Conservation (phyloP, 805 yeast species). For the Zygosaccharomyces rouxii region DNA sequence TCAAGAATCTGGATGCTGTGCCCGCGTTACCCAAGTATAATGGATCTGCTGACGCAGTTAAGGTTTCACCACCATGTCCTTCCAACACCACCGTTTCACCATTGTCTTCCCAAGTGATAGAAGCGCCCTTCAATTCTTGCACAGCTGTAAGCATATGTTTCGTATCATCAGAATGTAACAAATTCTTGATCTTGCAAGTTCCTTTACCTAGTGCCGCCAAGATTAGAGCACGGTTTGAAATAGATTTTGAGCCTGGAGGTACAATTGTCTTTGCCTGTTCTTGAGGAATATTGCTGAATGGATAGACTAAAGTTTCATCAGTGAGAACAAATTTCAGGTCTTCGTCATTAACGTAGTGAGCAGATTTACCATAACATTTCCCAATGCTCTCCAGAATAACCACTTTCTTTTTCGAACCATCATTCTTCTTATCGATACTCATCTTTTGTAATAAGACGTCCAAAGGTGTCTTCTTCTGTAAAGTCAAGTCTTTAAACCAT, state of each 20-base stretch:
- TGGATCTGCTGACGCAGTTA: conserved; percentile 58
- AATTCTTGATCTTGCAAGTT: conserved; percentile 72
- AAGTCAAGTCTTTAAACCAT: conserved; percentile 62
- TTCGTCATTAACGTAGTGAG: conserved; percentile 76
- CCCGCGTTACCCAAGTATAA: conserved; percentile 96
- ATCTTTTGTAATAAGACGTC: conserved; percentile 71
- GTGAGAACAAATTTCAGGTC: conserved; percentile 79
- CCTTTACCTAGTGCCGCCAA: conserved; percentile 91
- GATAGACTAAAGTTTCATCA: conserved; percentile 68
- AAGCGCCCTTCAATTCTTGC: conserved; percentile 72
- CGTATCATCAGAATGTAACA: conserved; percentile 94
- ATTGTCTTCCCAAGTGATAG: conserved; percentile 74
- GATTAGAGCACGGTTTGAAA: conserved; percentile 89
- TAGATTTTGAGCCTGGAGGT: conserved; percentile 98
- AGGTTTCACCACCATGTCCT: conserved; percentile 75
- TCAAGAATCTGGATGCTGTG: conserved; percentile 91
- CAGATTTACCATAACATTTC: conserved; percentile 80
- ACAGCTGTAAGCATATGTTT: conserved; percentile 92
- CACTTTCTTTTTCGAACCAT: conserved; percentile 83
- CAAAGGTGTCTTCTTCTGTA: conserved; percentile 68
- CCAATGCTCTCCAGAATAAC: conserved; percentile 84
- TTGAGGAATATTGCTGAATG: conserved; percentile 40
- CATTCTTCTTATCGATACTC: conserved; percentile 96
- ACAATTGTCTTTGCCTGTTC: conserved; percentile 42
- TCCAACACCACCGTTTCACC: conserved; percentile 84